Base-by-base conservation (phyloP, 2,329 filamentous ascomycete species). In the Talaromyces marneffei region DNA sequence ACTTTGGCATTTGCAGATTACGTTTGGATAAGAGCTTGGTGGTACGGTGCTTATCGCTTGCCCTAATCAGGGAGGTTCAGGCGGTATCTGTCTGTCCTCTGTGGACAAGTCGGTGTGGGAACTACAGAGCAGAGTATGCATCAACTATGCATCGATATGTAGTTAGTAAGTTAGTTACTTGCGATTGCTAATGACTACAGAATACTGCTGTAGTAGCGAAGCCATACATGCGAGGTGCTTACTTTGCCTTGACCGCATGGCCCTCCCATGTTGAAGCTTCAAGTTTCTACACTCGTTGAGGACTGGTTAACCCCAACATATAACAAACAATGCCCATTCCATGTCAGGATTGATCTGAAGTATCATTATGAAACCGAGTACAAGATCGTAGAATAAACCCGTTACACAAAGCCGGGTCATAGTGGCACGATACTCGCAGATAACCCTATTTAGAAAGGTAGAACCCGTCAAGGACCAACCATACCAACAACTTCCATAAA, bases 61-160 rank as follows among this genome's bases (percentile, higher is more conserved):
- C 44, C 60, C 56, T 40, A 39, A 62, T 62, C 37, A 10, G 60
- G 60, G 60, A 62, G 60, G 60, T 59, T 59, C 60, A 62, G 44
- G 55, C 60, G 60, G 6, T 35, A 33, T 31, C 29, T 20, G n/a
- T 31, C n/a, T 53, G 48, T 16, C 6, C 14, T n/a, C 27, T 35
- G n/a, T 23, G 35, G 31, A 53, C 9, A 5, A 48, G 44, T 29
- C 44, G 20, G 40, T n/a, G 2, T 8, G n/a, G n/a, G n/a, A n/a
- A 37, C 14, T 3, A 48, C 29, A n/a, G n/a, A n/a, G n/a, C n/a
- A n/a, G n/a, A n/a, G 25, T 29, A 14, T 25, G 14, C 25, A 8
- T n/a, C 10, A 3, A n/a, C 1, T 8, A 27, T 27, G 42, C 14
- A 48, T 16, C n/a, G 3, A 1, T 48, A 48, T n/a, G 44, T 48